A percentile compares a stretch with the other conserved stretches of the same genome.
Conservation (phyloP, 106 monocot species). For the Xerophyta viscosa region DNA sequence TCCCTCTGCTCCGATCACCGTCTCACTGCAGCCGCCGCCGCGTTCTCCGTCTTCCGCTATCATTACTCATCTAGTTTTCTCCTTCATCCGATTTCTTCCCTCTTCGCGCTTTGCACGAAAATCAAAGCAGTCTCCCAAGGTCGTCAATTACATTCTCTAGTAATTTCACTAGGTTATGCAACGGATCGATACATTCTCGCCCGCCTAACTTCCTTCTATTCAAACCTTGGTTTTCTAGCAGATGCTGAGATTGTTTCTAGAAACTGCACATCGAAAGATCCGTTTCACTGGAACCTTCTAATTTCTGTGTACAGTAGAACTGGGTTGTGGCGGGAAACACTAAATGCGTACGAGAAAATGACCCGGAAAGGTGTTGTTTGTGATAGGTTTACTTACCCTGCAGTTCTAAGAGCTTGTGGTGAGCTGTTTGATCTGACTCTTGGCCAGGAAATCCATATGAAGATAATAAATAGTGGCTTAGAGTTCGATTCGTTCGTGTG, state of each 20-base stretch:
- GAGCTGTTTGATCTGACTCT: conserved; percentile 28
- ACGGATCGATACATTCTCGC: conserved; percentile 17
- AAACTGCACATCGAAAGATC: conserved; percentile 1
- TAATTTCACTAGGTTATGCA: conserved; percentile 36
- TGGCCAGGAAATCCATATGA: conserved; percentile 37
- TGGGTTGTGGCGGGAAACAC: conserved; percentile 19
- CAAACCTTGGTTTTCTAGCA: conserved; percentile 17
- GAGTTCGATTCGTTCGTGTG: conserved; percentile 34
- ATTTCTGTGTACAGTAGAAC: conserved; percentile 35
- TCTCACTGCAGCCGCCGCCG: conserved; percentile 30
- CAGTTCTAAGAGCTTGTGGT: conserved; percentile 65
- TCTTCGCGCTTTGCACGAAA: conserved; percentile 30
- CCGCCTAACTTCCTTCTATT: conserved; percentile 46
- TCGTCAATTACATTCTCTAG: conserved; percentile 59
- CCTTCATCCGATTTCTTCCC: conserved; percentile 31
- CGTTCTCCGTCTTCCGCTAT: conserved; percentile 41
- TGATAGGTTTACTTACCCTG: conserved; percentile 61
- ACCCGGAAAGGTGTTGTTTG: conserved; percentile 16
- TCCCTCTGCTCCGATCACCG: too few relatives aligned
- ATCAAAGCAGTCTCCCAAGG: conserved; percentile 27
- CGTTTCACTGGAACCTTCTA: conserved; percentile 54
- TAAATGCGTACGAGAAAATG: conserved; percentile 38
- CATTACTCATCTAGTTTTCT: conserved; percentile 24
- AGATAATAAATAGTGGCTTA: conserved; percentile 14
- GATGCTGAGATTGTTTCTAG: conserved; percentile 27